Percentiles rank a stretch among this genome's conserved stretches.
Conservation (phyloP, 345 rosid species). For the Stellera chamaejasme region DNA sequence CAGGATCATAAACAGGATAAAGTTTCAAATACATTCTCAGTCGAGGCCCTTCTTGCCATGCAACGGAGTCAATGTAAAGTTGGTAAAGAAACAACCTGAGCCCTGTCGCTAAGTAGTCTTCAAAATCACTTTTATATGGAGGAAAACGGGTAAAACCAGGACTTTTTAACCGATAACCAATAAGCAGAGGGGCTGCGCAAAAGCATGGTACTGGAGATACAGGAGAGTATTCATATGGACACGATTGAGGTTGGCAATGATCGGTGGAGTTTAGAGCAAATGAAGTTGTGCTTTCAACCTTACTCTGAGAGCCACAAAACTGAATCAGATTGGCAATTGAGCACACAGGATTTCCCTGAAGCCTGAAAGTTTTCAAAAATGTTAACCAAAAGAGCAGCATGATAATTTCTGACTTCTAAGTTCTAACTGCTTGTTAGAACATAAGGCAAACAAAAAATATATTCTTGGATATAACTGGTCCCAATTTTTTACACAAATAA, state of each 20-base stretch:
- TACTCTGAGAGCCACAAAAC: slow-evolving; percentile 40
- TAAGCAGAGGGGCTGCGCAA: slow-evolving; percentile 72
- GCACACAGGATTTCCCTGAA: slow-evolving; percentile 81
- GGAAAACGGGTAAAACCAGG: slow-evolving; percentile 68
- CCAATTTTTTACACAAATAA: no score
- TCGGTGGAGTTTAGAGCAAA: slow-evolving; percentile 17
- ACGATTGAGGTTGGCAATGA: slow-evolving; percentile 37
- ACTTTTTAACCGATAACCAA: slow-evolving; percentile 87
- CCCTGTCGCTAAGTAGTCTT: slow-evolving; percentile 44
- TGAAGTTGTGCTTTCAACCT: slow-evolving; percentile 9
- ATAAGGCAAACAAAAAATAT: no score
- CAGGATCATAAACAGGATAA: slow-evolving; percentile 43
- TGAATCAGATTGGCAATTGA: slow-evolving; percentile 19
- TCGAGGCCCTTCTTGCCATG: slow-evolving; percentile 77
- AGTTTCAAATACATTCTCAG: slow-evolving; percentile 62
- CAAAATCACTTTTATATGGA: slow-evolving; percentile 38
- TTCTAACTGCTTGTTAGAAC: neutral
- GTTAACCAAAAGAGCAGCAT: neutral
- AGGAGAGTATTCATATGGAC: slow-evolving; percentile 64
- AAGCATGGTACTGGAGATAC: slow-evolving; percentile 39
- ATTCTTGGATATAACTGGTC: no score
- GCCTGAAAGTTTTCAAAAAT: slow-evolving; percentile 49
- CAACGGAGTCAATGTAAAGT: slow-evolving; percentile 35
- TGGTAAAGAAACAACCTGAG: slow-evolving; percentile 46
- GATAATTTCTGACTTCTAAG: slow-evolving; percentile 7